Evolutionary conservation across 805 yeast species (phyloP).

Genomic region (Metschnikowia kunwiensis): DNA sequence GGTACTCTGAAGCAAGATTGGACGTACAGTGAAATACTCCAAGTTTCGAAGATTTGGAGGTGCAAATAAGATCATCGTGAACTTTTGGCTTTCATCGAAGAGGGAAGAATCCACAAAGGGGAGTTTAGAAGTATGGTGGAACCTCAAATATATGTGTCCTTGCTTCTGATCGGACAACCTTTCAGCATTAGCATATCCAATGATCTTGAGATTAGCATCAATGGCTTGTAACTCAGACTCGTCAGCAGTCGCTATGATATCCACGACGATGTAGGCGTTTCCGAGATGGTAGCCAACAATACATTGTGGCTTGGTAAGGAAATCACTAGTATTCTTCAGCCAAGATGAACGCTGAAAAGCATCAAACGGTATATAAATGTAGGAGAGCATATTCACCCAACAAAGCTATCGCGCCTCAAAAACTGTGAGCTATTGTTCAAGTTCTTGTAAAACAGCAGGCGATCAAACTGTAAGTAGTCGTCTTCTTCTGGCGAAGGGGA

Average conservation of each 20-base stretch:
- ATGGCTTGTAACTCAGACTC: constrained; percentile 1
- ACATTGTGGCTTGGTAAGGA: constrained; percentile 1
- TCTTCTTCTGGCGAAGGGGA: constrained; percentile 14
- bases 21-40: constrained; percentile 75
- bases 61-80: constrained; percentile 43
- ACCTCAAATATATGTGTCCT: constrained; percentile 5
- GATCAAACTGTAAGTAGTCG: constrained; percentile 15
- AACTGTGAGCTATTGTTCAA: constrained; percentile 43
- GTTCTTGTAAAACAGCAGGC: constrained; percentile 24
- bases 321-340: constrained; percentile 11
- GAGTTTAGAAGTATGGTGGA: constrained; percentile 1
- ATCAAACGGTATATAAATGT: constrained; percentile 37
- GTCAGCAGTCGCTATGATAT: neutral
- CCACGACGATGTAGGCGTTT: constrained; percentile 24
- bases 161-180: neutral
- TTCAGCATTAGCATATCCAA: constrained; percentile 5
- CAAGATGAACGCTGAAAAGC: constrained; percentile 16
- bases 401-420: constrained; percentile 40
- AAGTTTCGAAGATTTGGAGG: constrained; percentile 70
- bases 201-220: constrained; percentile 6
- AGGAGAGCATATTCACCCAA: constrained; percentile 22
- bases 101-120: constrained; percentile 11
- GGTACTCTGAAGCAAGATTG: constrained; percentile 61
- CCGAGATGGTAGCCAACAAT: constrained; percentile 27
- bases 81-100: constrained; percentile 2